Percentiles rank a stretch among this genome's conserved stretches.
Conservation (phyloP, 2,329 filamentous ascomycete species). For the Ascochyta clinopodiicola region DNA sequence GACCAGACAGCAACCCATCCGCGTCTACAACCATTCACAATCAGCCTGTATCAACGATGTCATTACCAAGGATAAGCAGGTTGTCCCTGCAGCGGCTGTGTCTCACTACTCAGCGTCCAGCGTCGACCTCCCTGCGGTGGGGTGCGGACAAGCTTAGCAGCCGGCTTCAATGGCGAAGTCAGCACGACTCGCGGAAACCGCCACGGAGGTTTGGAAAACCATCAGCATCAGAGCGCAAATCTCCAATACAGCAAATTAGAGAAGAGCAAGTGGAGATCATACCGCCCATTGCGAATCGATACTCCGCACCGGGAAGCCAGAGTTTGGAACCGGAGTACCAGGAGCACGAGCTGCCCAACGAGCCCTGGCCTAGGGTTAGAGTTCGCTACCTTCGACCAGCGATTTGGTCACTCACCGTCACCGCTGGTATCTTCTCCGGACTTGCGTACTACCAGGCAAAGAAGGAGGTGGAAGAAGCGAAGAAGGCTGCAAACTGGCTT, state of each 20-base stretch:
- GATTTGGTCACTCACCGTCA: constrained; percentile 38
- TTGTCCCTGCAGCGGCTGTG: constrained; percentile 1
- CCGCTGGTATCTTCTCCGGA: constrained; percentile 35
- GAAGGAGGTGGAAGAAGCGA: constrained; percentile 31
- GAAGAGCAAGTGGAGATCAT: constrained; percentile 13
- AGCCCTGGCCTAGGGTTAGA: constrained; percentile 21
- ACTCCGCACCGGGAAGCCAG: constrained; percentile 4
- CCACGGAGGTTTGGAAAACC: constrained; percentile 11
- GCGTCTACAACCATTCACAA: not conserved
- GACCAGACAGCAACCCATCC: not conserved
- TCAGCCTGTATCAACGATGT: constrained; percentile 9
- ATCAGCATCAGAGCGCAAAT: constrained; percentile 11
- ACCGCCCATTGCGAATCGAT: not conserved
- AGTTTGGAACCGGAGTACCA: constrained; percentile 6
- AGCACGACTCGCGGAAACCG: constrained; percentile 11
- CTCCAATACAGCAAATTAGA: constrained; percentile 7
- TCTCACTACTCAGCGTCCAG: not conserved
- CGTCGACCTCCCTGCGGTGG: not conserved
- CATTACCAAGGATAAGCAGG: constrained; percentile 7
- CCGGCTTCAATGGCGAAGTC: constrained; percentile 11
- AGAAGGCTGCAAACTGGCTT: constrained; percentile 22
- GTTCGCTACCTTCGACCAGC: constrained; percentile 38
- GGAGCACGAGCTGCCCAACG: constrained; percentile 1
- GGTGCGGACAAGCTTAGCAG: constrained; percentile 1
- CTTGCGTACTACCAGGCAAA: constrained; percentile 40